These are phyloP conservation scores for Gyromitra esculenta DNA, from an alignment of 2,329 filamentous ascomycete species.

Conservation along the genomic window DNA sequence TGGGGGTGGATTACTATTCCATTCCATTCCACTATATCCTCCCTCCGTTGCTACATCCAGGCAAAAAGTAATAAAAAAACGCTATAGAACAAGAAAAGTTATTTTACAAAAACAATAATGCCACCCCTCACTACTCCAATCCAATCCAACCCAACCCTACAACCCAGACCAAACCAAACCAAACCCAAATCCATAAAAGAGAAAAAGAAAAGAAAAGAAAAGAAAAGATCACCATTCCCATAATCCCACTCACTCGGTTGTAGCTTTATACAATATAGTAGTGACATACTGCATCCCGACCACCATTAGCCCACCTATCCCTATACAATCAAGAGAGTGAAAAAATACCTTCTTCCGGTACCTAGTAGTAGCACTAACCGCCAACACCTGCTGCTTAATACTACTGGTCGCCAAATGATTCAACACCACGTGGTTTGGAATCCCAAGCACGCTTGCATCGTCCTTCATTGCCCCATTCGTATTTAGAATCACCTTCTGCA, in stretches of 20 bases:
- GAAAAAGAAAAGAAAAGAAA: neutral
- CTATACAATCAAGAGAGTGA: constrained; percentile 6
- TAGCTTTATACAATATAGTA: constrained; percentile 95
- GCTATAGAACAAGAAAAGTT: too few species aligned
- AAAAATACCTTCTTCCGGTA: constrained; percentile 86
- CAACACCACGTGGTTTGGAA: constrained; percentile 95
- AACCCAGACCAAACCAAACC: neutral
- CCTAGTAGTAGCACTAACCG: constrained; percentile 94
- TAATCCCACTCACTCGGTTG: constrained; percentile 63
- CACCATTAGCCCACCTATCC: constrained; percentile 12
- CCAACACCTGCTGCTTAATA: constrained; percentile 95
- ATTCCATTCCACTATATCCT: too few species aligned
- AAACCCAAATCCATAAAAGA: constrained; percentile 2
- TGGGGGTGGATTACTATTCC: too few species aligned
- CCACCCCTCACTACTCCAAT: too few species aligned
- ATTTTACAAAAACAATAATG: too few species aligned
- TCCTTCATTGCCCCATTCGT: constrained; percentile 92
- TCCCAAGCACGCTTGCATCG: constrained; percentile 94
- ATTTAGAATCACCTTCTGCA: constrained; percentile 94
- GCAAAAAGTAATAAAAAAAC: too few species aligned
- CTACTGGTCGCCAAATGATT: constrained; percentile 98
- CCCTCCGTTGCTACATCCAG: too few species aligned
- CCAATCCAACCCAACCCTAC: too few species aligned
- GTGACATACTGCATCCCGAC: constrained; percentile 79
- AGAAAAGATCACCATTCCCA: neutral